Conservation (phyloP, 2,329 filamentous ascomycete species). For the Byssochlamys sp. region DNA sequence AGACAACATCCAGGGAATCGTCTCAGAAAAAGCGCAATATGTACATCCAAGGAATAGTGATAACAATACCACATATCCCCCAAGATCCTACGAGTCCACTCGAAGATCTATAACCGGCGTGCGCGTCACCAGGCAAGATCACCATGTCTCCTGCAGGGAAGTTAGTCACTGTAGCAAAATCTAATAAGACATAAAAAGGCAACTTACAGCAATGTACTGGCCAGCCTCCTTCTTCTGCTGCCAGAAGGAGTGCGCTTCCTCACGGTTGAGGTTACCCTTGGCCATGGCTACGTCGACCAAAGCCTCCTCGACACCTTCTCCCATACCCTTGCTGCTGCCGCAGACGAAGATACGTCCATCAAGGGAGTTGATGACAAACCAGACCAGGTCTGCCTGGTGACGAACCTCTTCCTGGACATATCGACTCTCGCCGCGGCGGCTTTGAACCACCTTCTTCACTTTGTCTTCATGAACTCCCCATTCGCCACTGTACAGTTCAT, state of each 20-base stretch:
- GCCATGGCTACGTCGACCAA: constrained; percentile 83
- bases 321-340: constrained; percentile 91
- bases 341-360: constrained; percentile 95
- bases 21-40: not conserved
- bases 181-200: not conserved
- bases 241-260: constrained; percentile 84
- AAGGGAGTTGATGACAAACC: constrained; percentile 94
- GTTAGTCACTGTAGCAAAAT: constrained; percentile 4
- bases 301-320: constrained; percentile 83
- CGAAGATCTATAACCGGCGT: not conserved
- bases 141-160: constrained; percentile 26
- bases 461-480: constrained; percentile 88
- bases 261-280: constrained; percentile 74
- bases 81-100: not conserved
- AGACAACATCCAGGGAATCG: not conserved
- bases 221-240: constrained; percentile 79
- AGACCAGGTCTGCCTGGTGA: constrained; percentile 88
- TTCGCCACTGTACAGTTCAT: constrained; percentile 93
- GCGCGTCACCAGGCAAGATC: not conserved
- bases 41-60: not conserved
- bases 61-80: not conserved
- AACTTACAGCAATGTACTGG: constrained; percentile 75
- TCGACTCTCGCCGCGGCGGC: constrained; percentile 63
- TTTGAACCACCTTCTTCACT: constrained; percentile 73
- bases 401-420: constrained; percentile 95